These are phyloP conservation scores for Exophiala spinifera DNA, from an alignment of 2,329 filamentous ascomycete species.

Conservation along the genomic window DNA sequence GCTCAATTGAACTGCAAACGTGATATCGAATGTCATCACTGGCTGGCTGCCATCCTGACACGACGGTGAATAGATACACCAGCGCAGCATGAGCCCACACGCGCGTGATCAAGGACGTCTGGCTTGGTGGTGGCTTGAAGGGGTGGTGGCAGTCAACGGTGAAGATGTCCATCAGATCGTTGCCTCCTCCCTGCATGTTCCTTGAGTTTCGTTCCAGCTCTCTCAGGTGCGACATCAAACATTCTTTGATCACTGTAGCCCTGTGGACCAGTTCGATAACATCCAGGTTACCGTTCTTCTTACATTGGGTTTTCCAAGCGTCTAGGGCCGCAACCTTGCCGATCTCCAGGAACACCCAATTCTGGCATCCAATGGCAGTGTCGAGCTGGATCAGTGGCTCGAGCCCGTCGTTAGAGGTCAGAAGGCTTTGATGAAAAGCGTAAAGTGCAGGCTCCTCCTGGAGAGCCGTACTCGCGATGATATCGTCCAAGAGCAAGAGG, in stretches of 20 bases:
- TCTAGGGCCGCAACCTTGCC: constrained; percentile 54
- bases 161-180: constrained; percentile 3
- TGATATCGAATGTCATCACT: constrained; percentile 8
- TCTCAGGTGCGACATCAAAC: neutral
- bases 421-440: constrained; percentile 1
- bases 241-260: constrained; percentile 2
- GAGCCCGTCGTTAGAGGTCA: neutral
- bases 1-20: neutral
- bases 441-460: neutral
- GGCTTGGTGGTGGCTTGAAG: neutral
- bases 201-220: neutral
- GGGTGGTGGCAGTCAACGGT: neutral
- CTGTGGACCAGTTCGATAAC: constrained; percentile 11
- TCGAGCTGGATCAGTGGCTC: constrained; percentile 12
- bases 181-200: neutral
- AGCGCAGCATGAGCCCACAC: constrained; percentile 14
- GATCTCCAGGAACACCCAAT: constrained; percentile 56
- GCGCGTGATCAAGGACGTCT: constrained; percentile 1
- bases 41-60: constrained; percentile 11
- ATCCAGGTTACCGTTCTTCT: constrained; percentile 3
- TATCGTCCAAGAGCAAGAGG: constrained; percentile 37
- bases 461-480: constrained; percentile 36
- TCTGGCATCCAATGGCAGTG: constrained; percentile 36
- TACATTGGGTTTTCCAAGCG: constrained; percentile 48
- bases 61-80: constrained; percentile 9